Percentiles rank a stretch among this genome's conserved stretches.
Conservation (phyloP, 495 filamentous ascomycete species). For the Patellaria atrata region DNA sequence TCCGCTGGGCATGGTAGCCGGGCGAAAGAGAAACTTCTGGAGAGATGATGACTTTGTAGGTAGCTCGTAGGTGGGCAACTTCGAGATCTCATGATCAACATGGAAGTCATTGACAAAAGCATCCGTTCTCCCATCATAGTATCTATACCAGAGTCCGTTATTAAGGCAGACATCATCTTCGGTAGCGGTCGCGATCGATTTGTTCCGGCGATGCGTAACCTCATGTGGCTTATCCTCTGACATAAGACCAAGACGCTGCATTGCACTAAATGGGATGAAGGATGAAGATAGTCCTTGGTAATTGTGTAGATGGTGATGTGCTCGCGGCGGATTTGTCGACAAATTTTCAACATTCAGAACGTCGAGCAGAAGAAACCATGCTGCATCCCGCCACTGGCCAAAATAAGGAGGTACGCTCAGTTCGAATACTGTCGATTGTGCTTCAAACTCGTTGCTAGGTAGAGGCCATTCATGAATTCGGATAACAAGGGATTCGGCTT, state of each 20-base stretch:
- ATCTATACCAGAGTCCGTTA: conserved; percentile 13
- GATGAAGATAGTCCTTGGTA: conserved; percentile 1
- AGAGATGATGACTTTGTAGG: conserved; percentile 4
- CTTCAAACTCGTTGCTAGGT: conserved; percentile 23
- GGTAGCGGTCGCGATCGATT: conserved; percentile 21
- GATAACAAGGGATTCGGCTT: conserved; percentile 33
- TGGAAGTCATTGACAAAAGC: conserved; percentile 2
- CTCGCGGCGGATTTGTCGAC: too few species aligned
- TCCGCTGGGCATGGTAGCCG: conserved; percentile 1
- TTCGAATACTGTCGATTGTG: conserved; percentile 44
- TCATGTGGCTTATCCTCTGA: conserved; percentile 8
- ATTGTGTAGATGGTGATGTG: conserved; percentile 4
- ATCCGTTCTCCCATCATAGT: conserved; percentile 7
- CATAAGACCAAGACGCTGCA: conserved; percentile 1
- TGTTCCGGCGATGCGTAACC: conserved; percentile 9
- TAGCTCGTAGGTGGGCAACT: conserved; percentile 17
- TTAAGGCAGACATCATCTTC: conserved; percentile 10
- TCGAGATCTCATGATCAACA: conserved; percentile 9
- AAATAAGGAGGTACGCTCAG: conserved; percentile 33
- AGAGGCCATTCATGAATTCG: conserved; percentile 48
- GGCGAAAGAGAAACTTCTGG: conserved; percentile 12
- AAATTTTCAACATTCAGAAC: conserved; percentile 1
- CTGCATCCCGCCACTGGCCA: conserved; percentile 40
- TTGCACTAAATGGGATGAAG: neutral
- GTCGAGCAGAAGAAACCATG: conserved; percentile 27